These are phyloP conservation scores for Neurospora sp. DNA, from an alignment of 495 filamentous ascomycete genomes.

Conservation along the genomic window DNA sequence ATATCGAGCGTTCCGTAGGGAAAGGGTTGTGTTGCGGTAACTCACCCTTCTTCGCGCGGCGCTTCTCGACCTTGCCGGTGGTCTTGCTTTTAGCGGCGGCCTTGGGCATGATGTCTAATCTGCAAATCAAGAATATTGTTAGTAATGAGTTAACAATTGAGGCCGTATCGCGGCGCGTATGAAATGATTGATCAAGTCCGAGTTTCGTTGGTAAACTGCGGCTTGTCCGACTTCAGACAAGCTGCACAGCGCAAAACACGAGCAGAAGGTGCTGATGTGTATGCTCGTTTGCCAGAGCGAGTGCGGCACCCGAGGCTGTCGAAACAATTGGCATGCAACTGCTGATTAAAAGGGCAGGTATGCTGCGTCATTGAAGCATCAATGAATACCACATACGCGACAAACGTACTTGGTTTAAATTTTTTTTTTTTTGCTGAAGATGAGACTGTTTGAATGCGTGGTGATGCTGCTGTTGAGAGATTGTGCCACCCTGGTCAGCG, in stretches of 20 bases:
- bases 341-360: not conserved
- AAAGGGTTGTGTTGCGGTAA: not conserved
- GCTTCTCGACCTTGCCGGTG: slow-evolving; percentile 33
- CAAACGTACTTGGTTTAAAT: not conserved
- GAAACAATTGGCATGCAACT: not conserved
- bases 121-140: slow-evolving; percentile 11
- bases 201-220: not conserved
- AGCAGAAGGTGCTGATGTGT: not conserved
- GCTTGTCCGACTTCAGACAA: not conserved
- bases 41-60: slow-evolving; percentile 42
- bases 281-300: not conserved
- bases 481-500: slow-evolving; percentile 6
- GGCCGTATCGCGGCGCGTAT: not conserved
- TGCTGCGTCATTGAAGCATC: not conserved
- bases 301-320: slow-evolving; percentile 1
- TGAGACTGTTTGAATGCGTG: not conserved
- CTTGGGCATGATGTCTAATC: slow-evolving; percentile 34
- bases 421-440: not conserved
- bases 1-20: slow-evolving; percentile 3
- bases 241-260: not conserved
- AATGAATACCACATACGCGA: not conserved
- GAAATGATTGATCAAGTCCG: not conserved
- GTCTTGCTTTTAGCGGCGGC: slow-evolving; percentile 36
- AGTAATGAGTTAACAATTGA: not conserved
- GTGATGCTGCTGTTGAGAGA: not conserved